Evolutionary conservation across 2,329 filamentous ascomycete genomes (phyloP), one percentile per base, ranked within the genome.

Genomic region (Beauveria bassiana): DNA sequence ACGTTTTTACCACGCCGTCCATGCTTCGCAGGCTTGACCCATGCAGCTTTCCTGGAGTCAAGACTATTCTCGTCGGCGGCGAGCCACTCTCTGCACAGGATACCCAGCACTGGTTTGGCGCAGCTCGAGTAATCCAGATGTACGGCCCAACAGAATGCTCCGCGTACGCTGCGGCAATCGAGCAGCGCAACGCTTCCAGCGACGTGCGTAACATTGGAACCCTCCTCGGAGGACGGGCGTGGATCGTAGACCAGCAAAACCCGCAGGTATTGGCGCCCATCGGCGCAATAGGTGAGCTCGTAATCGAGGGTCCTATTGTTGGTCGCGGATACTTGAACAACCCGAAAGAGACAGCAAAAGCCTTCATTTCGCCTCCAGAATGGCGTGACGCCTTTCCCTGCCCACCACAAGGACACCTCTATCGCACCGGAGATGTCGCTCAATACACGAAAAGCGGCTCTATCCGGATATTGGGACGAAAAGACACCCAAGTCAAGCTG

Each of bases 401-500:
- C 5, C 16, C 12, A 42, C 12, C 12, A 42, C 16, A 14, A 42
- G 5, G 12, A 42, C 9, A 9, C 8, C 12, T 51, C 8, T 53
- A 81, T 65, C 77, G 76, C 61, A 81, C 80, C 2, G 80, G 80
- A 5, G 80, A 83, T 64, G 69, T 82, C 2, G 80, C 72, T 2
- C 65, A 66, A 38, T 79, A 79, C 45, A 70, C 75, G 43, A 65
- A 68, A 0, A 74, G 80, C 45, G 77, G 78, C 0, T 68, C 68
- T 5, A 65, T 83, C 7, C 66, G 72, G 0, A 81, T 77, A 45
- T 62, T 82, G n/a, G 80, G 81, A 18, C 75, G 84, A 16, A 84
- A 83, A 63, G 84, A 87, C 64, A 76, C 76, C 0, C 84, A 86
- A 66, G 76, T 86, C 50, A 87, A 87, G 67, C 70, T 87, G 6